Evolutionary conservation across 2,329 filamentous ascomycete species (phyloP).

Genomic region (Didymella sp.): DNA sequence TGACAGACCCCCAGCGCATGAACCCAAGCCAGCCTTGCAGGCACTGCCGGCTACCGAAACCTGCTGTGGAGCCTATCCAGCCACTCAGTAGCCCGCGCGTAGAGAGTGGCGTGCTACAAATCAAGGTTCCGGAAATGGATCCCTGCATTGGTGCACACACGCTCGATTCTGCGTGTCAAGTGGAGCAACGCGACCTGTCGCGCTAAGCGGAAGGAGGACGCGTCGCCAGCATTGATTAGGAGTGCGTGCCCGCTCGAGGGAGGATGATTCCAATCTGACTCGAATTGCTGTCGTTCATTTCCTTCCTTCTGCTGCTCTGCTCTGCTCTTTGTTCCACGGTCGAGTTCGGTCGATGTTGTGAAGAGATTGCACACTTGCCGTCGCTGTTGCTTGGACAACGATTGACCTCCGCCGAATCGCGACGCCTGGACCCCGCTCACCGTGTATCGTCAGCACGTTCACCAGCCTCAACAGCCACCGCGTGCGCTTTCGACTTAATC

Average conservation of each 20-base stretch:
- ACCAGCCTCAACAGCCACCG: constrained; percentile 1
- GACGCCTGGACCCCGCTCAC: constrained; percentile 10
- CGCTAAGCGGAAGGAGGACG: constrained; percentile 7
- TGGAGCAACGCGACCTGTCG: constrained; percentile 5
- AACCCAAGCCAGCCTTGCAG: constrained; percentile 2
- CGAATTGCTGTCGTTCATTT: constrained; percentile 1
- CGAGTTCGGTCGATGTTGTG: neutral
- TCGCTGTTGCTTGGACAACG: constrained; percentile 17
- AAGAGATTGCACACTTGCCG: neutral
- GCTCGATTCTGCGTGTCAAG: constrained; percentile 5
- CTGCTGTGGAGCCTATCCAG: neutral
- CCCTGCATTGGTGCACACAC: constrained; percentile 3
- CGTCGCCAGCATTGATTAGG: constrained; percentile 15
- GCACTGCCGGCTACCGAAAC: neutral
- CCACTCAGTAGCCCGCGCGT: constrained; percentile 3
- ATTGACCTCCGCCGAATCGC: constrained; percentile 2
- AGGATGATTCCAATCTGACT: constrained; percentile 2
- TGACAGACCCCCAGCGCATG: neutral
- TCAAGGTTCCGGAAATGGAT: constrained; percentile 9
- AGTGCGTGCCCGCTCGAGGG: constrained; percentile 5
- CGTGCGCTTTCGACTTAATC: constrained; percentile 3
- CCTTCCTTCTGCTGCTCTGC: neutral
- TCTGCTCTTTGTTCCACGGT: neutral
- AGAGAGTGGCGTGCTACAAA: constrained; percentile 15
- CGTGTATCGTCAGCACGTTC: constrained; percentile 6